These are phyloP conservation scores for Pleurozium schreberi DNA, from an alignment of 225 moss, liverwort and hornwort species.

Conservation along the genomic window DNA sequence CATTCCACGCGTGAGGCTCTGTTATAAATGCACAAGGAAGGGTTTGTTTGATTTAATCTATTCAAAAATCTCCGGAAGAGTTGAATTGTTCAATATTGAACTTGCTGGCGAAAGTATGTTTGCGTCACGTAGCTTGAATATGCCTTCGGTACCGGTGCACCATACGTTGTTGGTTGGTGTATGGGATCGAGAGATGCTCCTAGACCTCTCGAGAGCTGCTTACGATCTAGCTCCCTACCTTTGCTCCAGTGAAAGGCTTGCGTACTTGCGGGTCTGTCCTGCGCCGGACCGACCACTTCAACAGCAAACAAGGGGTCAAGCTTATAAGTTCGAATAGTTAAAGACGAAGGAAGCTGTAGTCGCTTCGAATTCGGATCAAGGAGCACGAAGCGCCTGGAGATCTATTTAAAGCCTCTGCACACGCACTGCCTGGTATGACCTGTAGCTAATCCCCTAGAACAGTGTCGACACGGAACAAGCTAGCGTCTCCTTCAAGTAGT, in stretches of 20 bases:
- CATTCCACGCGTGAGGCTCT: not conserved
- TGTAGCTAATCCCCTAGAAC: not conserved
- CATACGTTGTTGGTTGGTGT: not conserved
- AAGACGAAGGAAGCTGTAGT: not conserved
- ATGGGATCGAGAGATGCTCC: not conserved
- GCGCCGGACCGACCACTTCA: not conserved
- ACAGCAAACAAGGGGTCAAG: not conserved
- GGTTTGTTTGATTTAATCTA: not conserved
- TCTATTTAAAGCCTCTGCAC: not conserved
- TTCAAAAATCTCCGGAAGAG: not conserved
- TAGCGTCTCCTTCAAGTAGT: not conserved
- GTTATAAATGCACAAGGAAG: not conserved
- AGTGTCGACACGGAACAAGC: not conserved
- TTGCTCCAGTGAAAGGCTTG: not conserved
- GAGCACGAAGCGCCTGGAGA: slow-evolving; percentile 5
- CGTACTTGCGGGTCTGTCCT: not conserved
- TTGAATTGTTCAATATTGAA: not conserved
- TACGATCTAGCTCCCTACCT: not conserved
- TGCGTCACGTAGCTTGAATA: not conserved
- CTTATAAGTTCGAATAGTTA: not conserved
- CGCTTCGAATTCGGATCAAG: not conserved
- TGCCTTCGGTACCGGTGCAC: not conserved
- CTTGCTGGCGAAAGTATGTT: not conserved
- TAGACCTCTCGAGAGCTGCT: not conserved
- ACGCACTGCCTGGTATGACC: not conserved